These are phyloP conservation scores for Aspergillus ochraceoroseus DNA, from an alignment of 2,329 filamentous ascomycete species.

Conservation along the genomic window DNA sequence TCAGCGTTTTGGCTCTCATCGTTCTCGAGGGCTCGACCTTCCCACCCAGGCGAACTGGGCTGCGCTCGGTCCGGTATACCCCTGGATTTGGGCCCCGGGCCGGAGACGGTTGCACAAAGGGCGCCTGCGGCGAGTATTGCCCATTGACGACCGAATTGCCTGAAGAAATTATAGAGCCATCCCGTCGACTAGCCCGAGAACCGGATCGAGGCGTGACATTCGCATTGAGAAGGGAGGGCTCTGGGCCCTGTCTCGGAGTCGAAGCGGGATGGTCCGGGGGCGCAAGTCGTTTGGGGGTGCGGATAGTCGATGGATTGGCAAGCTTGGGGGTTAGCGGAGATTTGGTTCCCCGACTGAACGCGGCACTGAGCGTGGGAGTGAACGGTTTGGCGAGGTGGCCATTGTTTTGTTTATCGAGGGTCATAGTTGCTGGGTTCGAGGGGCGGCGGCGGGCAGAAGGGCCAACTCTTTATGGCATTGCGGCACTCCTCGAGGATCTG, in stretches of 20 bases:
- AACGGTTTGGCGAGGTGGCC: conserved; percentile 53
- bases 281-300: conserved; percentile 33
- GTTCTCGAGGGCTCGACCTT: conserved; percentile 31
- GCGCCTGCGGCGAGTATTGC: conserved; percentile 27
- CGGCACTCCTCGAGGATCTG: conserved; percentile 25
- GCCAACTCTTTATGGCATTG: conserved; percentile 47
- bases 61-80: conserved; percentile 32
- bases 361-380: conserved; percentile 64
- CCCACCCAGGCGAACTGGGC: conserved; percentile 30
- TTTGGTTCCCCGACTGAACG: conserved; percentile 53
- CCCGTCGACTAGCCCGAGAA: conserved; percentile 64
- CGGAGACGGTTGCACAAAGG: conserved; percentile 28
- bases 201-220: conserved; percentile 78
- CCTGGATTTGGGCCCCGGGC: conserved; percentile 22
- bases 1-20: conserved; percentile 37
- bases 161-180: conserved; percentile 64
- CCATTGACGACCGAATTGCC: conserved; percentile 44
- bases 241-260: conserved; percentile 46
- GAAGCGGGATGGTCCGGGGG: conserved; percentile 33
- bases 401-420: conserved; percentile 51
- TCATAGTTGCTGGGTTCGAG: conserved; percentile 43
- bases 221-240: conserved; percentile 54
- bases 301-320: conserved; percentile 38
- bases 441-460: conserved; percentile 28
- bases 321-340: conserved; percentile 58